Conservation (phyloP, 306 rosid genomes). For the Abrus precatorius region DNA sequence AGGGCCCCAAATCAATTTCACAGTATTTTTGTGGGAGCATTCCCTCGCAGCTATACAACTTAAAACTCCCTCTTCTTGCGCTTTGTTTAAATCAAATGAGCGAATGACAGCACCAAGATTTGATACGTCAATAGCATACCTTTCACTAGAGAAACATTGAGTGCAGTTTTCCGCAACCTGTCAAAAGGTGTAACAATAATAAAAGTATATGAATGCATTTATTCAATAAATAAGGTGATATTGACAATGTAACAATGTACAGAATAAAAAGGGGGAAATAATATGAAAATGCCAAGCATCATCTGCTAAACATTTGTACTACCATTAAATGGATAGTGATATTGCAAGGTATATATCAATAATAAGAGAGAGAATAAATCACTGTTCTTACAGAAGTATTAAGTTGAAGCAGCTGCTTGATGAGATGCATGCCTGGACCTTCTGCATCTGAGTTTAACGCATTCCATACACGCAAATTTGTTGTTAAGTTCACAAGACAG, state of each 20-base stretch:
- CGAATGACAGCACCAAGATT: slow-evolving; percentile 54
- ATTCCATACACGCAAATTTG: slow-evolving; percentile 50
- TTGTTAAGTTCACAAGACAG: slow-evolving; percentile 46
- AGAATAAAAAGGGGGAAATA: slow-evolving; percentile 4
- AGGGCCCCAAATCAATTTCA: slow-evolving; percentile 59
- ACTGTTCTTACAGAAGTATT: slow-evolving; percentile 49
- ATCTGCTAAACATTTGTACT: slow-evolving; percentile 13
- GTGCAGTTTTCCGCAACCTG: slow-evolving; percentile 54
- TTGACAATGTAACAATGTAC: neutral
- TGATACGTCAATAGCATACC: slow-evolving; percentile 41
- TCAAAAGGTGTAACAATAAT: slow-evolving; percentile 38
- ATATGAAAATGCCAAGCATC: slow-evolving; percentile 13
- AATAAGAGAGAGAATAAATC: slow-evolving; percentile 26
- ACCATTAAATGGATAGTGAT: slow-evolving; percentile 22
- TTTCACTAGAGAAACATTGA: slow-evolving; percentile 52
- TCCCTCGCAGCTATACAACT: slow-evolving; percentile 54
- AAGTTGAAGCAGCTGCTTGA: slow-evolving; percentile 50
- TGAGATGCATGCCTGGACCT: slow-evolving; percentile 42
- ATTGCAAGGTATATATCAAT: slow-evolving; percentile 14
- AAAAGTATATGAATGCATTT: slow-evolving; percentile 26
- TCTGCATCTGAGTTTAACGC: slow-evolving; percentile 49
- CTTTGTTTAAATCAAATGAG: slow-evolving; percentile 50
- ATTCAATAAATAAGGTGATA: slow-evolving; percentile 15
- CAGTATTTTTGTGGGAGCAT: slow-evolving; percentile 50
- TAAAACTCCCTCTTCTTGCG: slow-evolving; percentile 56